Percentiles rank a stretch among this genome's conserved stretches.
Conservation (phyloP, 352 stramenopile species). For the Phytophthora tentaculata region DNA sequence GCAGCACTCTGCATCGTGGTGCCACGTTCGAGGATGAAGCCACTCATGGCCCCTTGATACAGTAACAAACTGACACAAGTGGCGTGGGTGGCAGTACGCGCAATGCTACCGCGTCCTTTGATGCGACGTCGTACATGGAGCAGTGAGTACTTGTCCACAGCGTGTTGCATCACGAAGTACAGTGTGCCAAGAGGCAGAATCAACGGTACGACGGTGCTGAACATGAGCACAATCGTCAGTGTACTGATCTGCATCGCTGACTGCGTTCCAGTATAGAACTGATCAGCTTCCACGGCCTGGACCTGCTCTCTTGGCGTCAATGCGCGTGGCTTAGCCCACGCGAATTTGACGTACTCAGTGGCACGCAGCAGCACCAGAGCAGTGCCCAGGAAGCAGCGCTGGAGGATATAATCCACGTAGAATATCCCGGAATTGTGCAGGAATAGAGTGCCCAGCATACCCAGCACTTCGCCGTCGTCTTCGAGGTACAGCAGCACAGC, state of each 20-base stretch:
- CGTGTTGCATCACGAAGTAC: slow-evolving; percentile 88
- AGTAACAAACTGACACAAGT: slow-evolving; percentile 83
- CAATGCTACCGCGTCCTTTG: slow-evolving; percentile 84
- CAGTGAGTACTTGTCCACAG: slow-evolving; percentile 87
- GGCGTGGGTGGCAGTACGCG: slow-evolving; percentile 78
- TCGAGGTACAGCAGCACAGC: slow-evolving; percentile 81
- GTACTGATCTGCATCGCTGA: slow-evolving; percentile 87
- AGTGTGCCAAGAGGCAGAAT: slow-evolving; percentile 82
- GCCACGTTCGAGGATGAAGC: slow-evolving; percentile 83
- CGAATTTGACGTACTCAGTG: slow-evolving; percentile 86
- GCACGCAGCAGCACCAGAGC: slow-evolving; percentile 75
- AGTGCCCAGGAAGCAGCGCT: slow-evolving; percentile 83
- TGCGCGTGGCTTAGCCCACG: slow-evolving; percentile 76
- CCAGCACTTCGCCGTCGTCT: slow-evolving; percentile 74
- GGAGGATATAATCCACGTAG: slow-evolving; percentile 89
- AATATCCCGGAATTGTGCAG: slow-evolving; percentile 90
- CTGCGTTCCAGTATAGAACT: slow-evolving; percentile 87
- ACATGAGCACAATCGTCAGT: slow-evolving; percentile 83
- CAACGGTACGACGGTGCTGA: slow-evolving; percentile 85
- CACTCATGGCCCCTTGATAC: slow-evolving; percentile 84
- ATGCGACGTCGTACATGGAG: slow-evolving; percentile 83
- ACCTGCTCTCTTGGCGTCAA: slow-evolving; percentile 79
- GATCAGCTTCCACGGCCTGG: slow-evolving; percentile 71
- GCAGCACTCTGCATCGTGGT: slow-evolving; percentile 75
- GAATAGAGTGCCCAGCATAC: slow-evolving; percentile 86